These are phyloP conservation scores for Leishmania martiniquensis DNA, from an alignment of 208 protist genomes.

Conservation along the genomic window DNA sequence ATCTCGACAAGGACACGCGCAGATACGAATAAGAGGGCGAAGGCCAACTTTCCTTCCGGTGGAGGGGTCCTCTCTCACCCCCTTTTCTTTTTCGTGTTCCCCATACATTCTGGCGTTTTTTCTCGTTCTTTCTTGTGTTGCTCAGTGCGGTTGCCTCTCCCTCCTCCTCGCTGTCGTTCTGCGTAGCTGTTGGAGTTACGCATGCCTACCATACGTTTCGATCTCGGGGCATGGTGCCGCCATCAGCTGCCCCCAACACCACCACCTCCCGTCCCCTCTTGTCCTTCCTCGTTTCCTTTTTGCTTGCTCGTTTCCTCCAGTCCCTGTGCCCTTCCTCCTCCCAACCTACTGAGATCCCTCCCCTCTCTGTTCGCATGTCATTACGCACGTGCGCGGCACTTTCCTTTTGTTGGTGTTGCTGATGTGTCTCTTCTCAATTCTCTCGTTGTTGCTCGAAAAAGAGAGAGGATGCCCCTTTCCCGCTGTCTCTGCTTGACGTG, in stretches of 20 bases:
- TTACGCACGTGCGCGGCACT: too few relatives aligned
- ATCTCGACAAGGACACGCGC: not conserved
- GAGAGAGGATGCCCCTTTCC: too few relatives aligned
- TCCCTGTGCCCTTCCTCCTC: not conserved
- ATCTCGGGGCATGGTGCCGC: not conserved
- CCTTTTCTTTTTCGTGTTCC: too few relatives aligned
- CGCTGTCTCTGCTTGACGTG: too few relatives aligned
- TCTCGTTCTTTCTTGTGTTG: too few relatives aligned
- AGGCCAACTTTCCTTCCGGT: not conserved
- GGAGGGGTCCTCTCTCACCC: constrained; percentile 1
- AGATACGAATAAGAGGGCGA: not conserved
- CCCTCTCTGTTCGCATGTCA: not conserved
- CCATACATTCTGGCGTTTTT: too few relatives aligned
- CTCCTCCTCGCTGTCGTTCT: not conserved
- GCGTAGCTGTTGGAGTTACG: not conserved
- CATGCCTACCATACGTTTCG: not conserved
- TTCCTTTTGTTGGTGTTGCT: too few relatives aligned
- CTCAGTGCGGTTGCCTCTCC: not conserved
- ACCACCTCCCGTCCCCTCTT: not conserved
- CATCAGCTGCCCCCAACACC: too few relatives aligned
- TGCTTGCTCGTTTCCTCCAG: not conserved
- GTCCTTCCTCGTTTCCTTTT: not conserved
- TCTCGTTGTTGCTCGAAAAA: too few relatives aligned
- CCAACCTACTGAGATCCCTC: not conserved
- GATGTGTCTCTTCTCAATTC: too few relatives aligned